Conservation (phyloP, 495 filamentous ascomycete genomes). For the Penicillium psychrofluorescens region DNA sequence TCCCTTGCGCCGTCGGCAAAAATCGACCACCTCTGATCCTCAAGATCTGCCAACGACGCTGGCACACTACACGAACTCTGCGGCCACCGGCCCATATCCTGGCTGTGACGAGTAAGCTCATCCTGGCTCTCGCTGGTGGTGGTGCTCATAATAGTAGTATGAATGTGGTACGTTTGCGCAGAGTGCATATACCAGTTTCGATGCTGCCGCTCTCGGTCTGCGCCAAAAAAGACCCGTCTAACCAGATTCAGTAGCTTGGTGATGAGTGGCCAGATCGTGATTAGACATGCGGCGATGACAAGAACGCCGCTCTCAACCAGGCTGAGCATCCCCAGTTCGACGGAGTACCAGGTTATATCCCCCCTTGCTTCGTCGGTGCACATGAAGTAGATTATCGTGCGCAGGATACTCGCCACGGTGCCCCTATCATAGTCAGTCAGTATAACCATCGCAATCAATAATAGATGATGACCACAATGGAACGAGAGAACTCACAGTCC, state of each 20-base stretch:
- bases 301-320: conserved; percentile 16
- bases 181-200: conserved; percentile 2
- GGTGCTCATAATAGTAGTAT: too few species aligned
- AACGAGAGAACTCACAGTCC: conserved; percentile 13
- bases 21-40: conserved; percentile 9
- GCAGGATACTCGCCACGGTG: conserved; percentile 14
- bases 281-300: conserved; percentile 18
- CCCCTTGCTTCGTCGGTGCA: not conserved
- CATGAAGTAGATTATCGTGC: conserved; percentile 12
- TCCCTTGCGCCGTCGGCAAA: not conserved
- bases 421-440: conserved; percentile 2
- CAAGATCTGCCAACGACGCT: conserved; percentile 11
- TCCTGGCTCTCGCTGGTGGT: not conserved
- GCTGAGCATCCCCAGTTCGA: conserved; percentile 15
- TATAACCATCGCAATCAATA: too few species aligned
- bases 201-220: not conserved
- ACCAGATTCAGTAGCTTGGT: conserved; percentile 1
- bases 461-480: too few species aligned
- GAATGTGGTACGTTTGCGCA: not conserved
- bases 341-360: conserved; percentile 16
- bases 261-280: conserved; percentile 20
- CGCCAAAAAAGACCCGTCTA: not conserved
- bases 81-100: not conserved
- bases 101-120: not conserved
- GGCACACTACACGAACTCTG: conserved; percentile 1